Conservation (phyloP, 768 basidiomycete species). For the Leccinum fibrillosum region DNA sequence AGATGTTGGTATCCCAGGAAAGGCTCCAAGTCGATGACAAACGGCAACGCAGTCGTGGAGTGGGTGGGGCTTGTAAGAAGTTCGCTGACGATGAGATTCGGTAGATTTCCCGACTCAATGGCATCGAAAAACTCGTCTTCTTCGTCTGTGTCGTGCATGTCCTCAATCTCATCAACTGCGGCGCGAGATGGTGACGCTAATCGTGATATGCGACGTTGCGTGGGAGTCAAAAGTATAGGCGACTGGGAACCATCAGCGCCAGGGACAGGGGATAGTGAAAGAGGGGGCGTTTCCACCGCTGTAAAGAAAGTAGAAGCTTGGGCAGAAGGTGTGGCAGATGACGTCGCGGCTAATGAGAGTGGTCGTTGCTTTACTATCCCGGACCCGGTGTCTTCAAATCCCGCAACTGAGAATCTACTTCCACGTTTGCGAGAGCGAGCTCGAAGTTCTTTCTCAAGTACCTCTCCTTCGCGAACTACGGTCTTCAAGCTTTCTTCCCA, state of each 20-base stretch:
- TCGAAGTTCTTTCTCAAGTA: slow-evolving; percentile 75
- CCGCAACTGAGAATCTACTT: slow-evolving; percentile 50
- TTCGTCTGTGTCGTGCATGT: slow-evolving; percentile 57
- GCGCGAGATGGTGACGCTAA: slow-evolving; percentile 12
- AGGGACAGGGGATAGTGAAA: slow-evolving; percentile 5
- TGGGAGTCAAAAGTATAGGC: slow-evolving; percentile 20
- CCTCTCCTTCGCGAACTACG: slow-evolving; percentile 84
- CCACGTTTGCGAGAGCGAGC: slow-evolving; percentile 55
- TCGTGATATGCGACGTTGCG: slow-evolving; percentile 19
- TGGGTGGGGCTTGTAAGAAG: slow-evolving; percentile 50
- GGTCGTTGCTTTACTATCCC: slow-evolving; percentile 21
- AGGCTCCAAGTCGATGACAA: slow-evolving; percentile 38
- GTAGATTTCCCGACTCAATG: slow-evolving; percentile 78
- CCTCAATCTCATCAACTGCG: slow-evolving; percentile 32
- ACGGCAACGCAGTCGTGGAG: slow-evolving; percentile 32
- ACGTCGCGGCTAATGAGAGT: slow-evolving; percentile 11
- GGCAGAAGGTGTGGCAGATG: slow-evolving; percentile 17
- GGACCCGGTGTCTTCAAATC: slow-evolving; percentile 19
- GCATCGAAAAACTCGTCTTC: slow-evolving; percentile 99
- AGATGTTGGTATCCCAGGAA: slow-evolving; percentile 71
- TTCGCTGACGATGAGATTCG: slow-evolving; percentile 69
- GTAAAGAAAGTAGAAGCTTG: slow-evolving; percentile 14
- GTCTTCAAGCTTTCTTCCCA: slow-evolving; percentile 92
- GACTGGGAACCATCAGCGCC: slow-evolving; percentile 3
- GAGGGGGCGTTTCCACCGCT: slow-evolving; percentile 18